Conservation (phyloP, 2,329 filamentous ascomycete genomes). For the Fusarium circinatum region DNA sequence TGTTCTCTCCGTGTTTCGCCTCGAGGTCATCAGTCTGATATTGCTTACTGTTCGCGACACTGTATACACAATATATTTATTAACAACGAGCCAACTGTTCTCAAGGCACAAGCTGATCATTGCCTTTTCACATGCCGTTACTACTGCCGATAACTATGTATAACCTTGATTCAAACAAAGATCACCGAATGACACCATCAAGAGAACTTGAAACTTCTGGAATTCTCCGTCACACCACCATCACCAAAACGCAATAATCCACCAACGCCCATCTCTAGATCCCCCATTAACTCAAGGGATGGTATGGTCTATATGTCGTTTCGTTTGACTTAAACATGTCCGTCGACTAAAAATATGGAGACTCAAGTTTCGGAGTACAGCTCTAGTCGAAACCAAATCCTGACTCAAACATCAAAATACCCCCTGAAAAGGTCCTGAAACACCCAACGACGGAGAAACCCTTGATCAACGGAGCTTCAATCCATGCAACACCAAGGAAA, state of each 20-base stretch:
- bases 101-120: not conserved
- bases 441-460: conserved; percentile 33
- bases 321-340: conserved; percentile 7
- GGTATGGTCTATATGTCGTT: conserved; percentile 11
- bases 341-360: conserved; percentile 15
- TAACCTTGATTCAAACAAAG: not conserved
- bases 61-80: not conserved
- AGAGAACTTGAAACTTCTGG: conserved; percentile 1
- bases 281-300: not conserved
- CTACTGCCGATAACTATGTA: not conserved
- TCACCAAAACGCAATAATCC: conserved; percentile 18
- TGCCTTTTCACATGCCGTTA: not conserved
- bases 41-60: not conserved
- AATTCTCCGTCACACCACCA: conserved; percentile 25
- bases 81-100: not conserved
- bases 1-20: not conserved
- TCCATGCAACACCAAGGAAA: conserved; percentile 33
- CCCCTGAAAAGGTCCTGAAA: conserved; percentile 38
- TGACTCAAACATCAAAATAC: conserved; percentile 20
- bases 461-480: not conserved
- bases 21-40: not conserved
- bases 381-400: conserved; percentile 26
- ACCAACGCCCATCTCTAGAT: not conserved
- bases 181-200: conserved; percentile 10
- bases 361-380: conserved; percentile 7